Evolutionary conservation across 2,329 filamentous ascomycete genomes (phyloP).

Genomic region (Aaosphaeria pasadenensis): DNA sequence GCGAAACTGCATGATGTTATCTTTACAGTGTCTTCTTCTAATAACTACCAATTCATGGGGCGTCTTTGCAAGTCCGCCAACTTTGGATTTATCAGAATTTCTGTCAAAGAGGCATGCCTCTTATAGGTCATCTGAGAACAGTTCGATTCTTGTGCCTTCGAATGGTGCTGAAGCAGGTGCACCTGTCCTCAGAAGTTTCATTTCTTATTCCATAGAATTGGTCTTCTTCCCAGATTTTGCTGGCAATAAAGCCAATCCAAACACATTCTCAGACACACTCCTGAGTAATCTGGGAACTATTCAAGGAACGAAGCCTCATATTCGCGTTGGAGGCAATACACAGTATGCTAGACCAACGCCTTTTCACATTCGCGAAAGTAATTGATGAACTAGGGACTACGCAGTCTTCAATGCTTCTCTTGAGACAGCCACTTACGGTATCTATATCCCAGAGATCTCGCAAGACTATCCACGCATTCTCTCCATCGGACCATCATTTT

Average conservation of each 20-base stretch:
- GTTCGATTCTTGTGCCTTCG: not conserved
- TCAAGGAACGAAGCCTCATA: slow-evolving; percentile 56
- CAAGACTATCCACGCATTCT: slow-evolving; percentile 60
- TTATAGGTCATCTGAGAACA: too few species aligned
- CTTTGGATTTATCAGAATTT: too few species aligned
- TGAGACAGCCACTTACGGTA: slow-evolving; percentile 51
- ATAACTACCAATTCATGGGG: too few species aligned
- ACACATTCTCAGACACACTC: slow-evolving; percentile 59
- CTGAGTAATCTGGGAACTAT: slow-evolving; percentile 56
- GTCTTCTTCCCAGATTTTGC: slow-evolving; percentile 54
- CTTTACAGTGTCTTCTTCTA: too few species aligned
- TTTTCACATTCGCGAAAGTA: not conserved
- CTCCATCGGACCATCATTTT: slow-evolving; percentile 59
- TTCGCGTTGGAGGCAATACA: slow-evolving; percentile 65
- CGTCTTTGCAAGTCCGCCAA: too few species aligned
- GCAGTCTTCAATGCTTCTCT: slow-evolving; percentile 58
- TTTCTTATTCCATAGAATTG: slow-evolving; percentile 54
- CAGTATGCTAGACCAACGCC: slow-evolving; percentile 36
- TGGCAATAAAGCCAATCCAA: slow-evolving; percentile 55
- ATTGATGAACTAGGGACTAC: slow-evolving; percentile 46
- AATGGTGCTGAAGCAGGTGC: slow-evolving; percentile 9
- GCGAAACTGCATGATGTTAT: too few species aligned
- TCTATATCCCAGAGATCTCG: slow-evolving; percentile 49
- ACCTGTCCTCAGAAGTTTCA: slow-evolving; percentile 43
- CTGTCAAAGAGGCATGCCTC: too few species aligned